These are phyloP conservation scores for Citrus glauca DNA, from an alignment of 345 rosid species.

Conservation along the genomic window DNA sequence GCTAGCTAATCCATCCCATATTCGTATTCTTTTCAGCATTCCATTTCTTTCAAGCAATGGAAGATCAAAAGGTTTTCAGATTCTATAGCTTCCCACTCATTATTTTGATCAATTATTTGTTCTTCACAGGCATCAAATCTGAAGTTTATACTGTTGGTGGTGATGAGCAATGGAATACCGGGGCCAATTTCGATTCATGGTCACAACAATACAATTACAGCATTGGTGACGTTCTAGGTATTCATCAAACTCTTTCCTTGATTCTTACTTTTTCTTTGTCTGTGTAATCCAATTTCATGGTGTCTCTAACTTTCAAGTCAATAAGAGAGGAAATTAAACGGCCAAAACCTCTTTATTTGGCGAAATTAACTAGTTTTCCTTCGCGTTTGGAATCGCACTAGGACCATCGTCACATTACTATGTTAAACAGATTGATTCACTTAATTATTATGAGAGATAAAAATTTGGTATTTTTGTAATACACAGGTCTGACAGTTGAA, in stretches of 20 bases:
- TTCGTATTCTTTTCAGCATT: neutral
- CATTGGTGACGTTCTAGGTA: conserved; percentile 51
- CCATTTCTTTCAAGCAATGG: conserved; percentile 13
- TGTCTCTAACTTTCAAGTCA: too few relatives aligned
- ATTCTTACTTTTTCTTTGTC: neutral
- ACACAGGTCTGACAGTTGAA: too few relatives aligned
- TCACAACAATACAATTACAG: conserved; percentile 40
- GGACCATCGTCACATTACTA: too few relatives aligned
- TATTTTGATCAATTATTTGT: neutral
- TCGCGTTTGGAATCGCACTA: too few relatives aligned
- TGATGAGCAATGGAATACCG: conserved; percentile 33
- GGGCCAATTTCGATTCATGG: conserved; percentile 36
- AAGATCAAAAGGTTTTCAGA: neutral
- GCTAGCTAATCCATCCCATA: neutral
- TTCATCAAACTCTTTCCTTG: neutral
- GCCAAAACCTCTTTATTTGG: too few relatives aligned
- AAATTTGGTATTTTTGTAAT: too few relatives aligned
- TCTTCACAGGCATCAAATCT: conserved; percentile 19
- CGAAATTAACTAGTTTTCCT: too few relatives aligned
- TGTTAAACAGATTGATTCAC: too few relatives aligned
- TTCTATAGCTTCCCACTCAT: neutral
- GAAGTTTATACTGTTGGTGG: conserved; percentile 45
- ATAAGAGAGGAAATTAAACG: too few relatives aligned
- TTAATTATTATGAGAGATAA: too few relatives aligned
- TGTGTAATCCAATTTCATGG: too few relatives aligned